Base-by-base conservation (phyloP, 2,329 filamentous ascomycete genomes). In the Neurospora crassa region DNA sequence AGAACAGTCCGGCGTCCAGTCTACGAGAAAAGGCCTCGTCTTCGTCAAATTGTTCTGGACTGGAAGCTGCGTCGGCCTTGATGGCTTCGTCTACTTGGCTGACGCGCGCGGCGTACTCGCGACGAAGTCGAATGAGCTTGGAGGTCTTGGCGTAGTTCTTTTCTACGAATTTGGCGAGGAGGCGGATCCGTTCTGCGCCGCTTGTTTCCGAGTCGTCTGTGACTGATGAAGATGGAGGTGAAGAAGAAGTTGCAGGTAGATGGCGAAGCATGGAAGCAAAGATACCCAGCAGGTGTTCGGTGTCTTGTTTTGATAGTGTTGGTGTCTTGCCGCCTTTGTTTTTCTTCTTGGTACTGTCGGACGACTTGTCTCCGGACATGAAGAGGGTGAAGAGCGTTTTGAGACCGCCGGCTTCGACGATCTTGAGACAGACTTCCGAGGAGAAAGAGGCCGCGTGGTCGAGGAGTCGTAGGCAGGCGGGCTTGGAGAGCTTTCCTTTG, bases 91-190 rank as follows among this genome's bases (percentile, higher is more conserved):
- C 91, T 0, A 92, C 89, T 0, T 85, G 82, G 0, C 81, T 83
- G 1, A 96, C 81, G 18, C 88, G 86, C 0, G 85, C 83, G 0
- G 87, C 86, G 78, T 94, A 97, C 14, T 92, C 91, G 68, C 88
- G 83, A 53, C 94, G 88, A 68, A 97, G 80, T 72, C 86, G 84
- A 43, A 97, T 80, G 5, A 98, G 84, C 78, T 90, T 92, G 0
- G 2, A 6, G 79, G 93, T 88, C 84, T 98, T 98, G 75, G 91
- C 93, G 79, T 96, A 97, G 74, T 97, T 90, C 78, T 93, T 97
- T 80, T 99, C 96, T 20, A 97, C 91, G 77, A 98, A 98, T 78
- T 99, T 99, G 68, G 94, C 95, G 4, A 98, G 86, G 0, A 91
- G 88, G 4, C 96, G 89, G 76, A 98, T 96, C 6, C 96, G 88